These are phyloP conservation scores for Leccinum uliginosum DNA, from an alignment of 768 basidiomycete species.

Conservation along the genomic window DNA sequence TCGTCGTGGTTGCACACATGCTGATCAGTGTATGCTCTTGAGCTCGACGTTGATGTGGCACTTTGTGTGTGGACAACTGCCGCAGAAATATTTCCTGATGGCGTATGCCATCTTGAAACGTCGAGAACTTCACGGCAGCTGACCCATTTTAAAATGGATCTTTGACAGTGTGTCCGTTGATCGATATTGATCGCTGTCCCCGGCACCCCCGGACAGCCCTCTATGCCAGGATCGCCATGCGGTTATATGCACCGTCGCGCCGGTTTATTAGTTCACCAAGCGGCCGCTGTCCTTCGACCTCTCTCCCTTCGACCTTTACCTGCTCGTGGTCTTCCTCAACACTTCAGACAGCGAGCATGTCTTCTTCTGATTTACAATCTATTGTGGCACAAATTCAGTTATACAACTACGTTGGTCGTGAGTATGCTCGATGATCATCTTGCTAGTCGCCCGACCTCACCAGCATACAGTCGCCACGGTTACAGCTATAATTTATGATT, in stretches of 20 bases:
- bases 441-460: constrained; percentile 1
- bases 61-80: neutral
- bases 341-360: neutral
- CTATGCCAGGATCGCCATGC: neutral
- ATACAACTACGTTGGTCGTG: constrained; percentile 10
- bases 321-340: neutral
- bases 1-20: neutral
- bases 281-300: neutral
- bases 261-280: neutral
- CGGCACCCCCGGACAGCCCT: neutral
- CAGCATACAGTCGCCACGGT: constrained; percentile 7
- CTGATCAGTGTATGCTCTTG: neutral
- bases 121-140: neutral
- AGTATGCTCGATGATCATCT: neutral
- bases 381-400: constrained; percentile 5
- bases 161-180: neutral
- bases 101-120: neutral
- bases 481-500: constrained; percentile 16
- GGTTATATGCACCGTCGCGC: neutral
- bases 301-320: neutral
- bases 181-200: neutral
- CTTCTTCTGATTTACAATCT: constrained; percentile 5
- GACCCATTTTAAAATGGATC: neutral
- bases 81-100: neutral
- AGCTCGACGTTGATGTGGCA: neutral